These are phyloP conservation scores for Zasmidium cellare DNA, from an alignment of 2,329 filamentous ascomycete genomes.

Conservation along the genomic window DNA sequence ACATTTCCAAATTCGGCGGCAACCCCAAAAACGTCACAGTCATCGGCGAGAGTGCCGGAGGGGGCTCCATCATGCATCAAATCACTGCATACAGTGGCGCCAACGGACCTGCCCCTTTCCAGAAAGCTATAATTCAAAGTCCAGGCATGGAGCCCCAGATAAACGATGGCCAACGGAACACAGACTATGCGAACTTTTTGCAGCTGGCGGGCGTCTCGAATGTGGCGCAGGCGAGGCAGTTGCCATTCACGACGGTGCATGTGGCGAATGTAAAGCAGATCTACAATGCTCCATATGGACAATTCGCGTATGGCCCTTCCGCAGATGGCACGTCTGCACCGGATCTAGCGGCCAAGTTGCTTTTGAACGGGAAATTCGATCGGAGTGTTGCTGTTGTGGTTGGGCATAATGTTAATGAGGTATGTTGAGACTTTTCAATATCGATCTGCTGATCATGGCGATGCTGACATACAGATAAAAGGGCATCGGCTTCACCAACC, in stretches of 20 bases:
- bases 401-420: constrained; percentile 46
- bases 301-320: constrained; percentile 46
- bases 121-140: constrained; percentile 48
- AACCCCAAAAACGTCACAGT: constrained; percentile 43
- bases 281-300: constrained; percentile 42
- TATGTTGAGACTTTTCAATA: constrained; percentile 7
- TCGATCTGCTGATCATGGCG: neutral
- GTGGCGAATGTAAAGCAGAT: constrained; percentile 47
- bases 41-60: constrained; percentile 54
- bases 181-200: constrained; percentile 42
- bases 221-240: constrained; percentile 45
- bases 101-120: constrained; percentile 43
- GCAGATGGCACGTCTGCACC: constrained; percentile 52
- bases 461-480: neutral
- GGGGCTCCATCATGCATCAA: constrained; percentile 56
- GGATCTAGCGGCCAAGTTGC: constrained; percentile 45
- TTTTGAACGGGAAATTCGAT: constrained; percentile 47
- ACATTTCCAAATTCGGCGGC: constrained; percentile 49
- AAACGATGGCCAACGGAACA: constrained; percentile 40
- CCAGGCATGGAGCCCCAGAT: constrained; percentile 44
- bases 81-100: constrained; percentile 51
- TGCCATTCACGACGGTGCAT: constrained; percentile 43
- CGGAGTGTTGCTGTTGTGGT: constrained; percentile 46
- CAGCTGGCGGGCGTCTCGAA: constrained; percentile 44
- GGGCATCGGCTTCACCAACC: constrained; percentile 45